Conservation (phyloP, 805 yeast genomes). For the Candida sakaeoensis region DNA sequence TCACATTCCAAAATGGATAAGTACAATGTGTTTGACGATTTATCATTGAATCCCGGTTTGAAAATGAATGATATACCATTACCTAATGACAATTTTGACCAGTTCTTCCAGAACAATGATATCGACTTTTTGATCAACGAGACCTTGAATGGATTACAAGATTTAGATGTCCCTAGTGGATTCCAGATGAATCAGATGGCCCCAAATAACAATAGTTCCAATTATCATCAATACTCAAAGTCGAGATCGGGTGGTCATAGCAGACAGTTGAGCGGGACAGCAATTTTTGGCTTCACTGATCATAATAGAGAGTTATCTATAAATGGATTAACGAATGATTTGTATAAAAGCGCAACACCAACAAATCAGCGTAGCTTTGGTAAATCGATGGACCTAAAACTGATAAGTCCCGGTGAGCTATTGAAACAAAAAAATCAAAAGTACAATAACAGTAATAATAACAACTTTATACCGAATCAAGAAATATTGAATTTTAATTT, state of each 20-base stretch:
- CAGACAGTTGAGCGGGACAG: slow-evolving; percentile 72
- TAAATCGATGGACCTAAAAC: slow-evolving; percentile 21
- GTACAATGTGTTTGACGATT: slow-evolving; percentile 3
- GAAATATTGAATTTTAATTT: slow-evolving; percentile 13
- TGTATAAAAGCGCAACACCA: slow-evolving; percentile 15
- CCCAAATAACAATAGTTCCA: slow-evolving; percentile 6
- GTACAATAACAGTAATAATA: too few species aligned
- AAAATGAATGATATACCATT: slow-evolving; percentile 32
- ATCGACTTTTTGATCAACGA: slow-evolving; percentile 55
- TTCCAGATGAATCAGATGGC: slow-evolving; percentile 10
- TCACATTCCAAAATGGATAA: too few species aligned
- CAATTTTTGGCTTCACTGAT: slow-evolving; percentile 68
- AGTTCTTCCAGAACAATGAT: slow-evolving; percentile 44
- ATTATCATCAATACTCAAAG: slow-evolving; percentile 11
- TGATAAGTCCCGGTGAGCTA: slow-evolving; percentile 34
- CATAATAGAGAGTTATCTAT: slow-evolving; percentile 63
- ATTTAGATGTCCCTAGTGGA: slow-evolving; percentile 59
- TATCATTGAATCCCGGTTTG: neutral
- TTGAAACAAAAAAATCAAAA: too few species aligned
- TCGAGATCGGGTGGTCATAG: slow-evolving; percentile 38
- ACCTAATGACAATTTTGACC: slow-evolving; percentile 54
- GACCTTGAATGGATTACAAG: slow-evolving; percentile 53
- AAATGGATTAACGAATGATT: slow-evolving; percentile 38
- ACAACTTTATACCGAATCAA: neutral
- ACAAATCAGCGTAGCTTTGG: neutral